Conservation (phyloP, 1,139 yeast species). For the Saccharomyces hybrid region DNA sequence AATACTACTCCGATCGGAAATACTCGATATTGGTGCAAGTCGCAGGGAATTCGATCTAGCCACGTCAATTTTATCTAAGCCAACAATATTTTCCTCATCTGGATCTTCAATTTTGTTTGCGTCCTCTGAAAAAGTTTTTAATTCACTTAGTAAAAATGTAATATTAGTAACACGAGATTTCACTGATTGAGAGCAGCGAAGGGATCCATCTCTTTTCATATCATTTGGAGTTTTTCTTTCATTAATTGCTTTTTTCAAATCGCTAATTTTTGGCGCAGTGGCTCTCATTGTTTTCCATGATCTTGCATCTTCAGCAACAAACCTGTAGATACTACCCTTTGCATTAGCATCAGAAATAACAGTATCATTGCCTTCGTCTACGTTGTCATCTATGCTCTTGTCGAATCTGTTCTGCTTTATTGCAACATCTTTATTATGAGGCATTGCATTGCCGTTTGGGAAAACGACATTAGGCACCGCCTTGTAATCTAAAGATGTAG, state of each 20-base stretch:
- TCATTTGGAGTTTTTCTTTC: constrained; percentile 7
- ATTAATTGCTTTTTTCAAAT: constrained; percentile 23
- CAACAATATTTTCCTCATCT: constrained; percentile 31
- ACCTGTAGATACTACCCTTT: constrained; percentile 6
- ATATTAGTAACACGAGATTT: constrained; percentile 32
- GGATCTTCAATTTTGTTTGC: constrained; percentile 27
- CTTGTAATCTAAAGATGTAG: constrained; percentile 5
- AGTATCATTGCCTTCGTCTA: neutral
- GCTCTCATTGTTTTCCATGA: constrained; percentile 23
- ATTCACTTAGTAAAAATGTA: constrained; percentile 30
- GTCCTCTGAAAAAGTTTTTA: constrained; percentile 21
- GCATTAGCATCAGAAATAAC: neutral
- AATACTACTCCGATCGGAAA: constrained; percentile 2
- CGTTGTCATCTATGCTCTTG: constrained; percentile 2
- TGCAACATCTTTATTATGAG: neutral
- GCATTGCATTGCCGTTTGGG: neutral
- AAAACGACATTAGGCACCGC: neutral
- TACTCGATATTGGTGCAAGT: constrained; percentile 11
- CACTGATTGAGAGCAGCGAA: constrained; percentile 31
- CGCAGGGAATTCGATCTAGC: constrained; percentile 25
- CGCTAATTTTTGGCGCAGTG: constrained; percentile 25
- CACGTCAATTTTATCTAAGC: constrained; percentile 26
- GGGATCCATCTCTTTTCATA: constrained; percentile 6
- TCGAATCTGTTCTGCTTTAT: constrained; percentile 2
- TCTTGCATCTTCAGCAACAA: constrained; percentile 17